Conservation (phyloP, 768 basidiomycete species). For the Amanita thiersii region DNA sequence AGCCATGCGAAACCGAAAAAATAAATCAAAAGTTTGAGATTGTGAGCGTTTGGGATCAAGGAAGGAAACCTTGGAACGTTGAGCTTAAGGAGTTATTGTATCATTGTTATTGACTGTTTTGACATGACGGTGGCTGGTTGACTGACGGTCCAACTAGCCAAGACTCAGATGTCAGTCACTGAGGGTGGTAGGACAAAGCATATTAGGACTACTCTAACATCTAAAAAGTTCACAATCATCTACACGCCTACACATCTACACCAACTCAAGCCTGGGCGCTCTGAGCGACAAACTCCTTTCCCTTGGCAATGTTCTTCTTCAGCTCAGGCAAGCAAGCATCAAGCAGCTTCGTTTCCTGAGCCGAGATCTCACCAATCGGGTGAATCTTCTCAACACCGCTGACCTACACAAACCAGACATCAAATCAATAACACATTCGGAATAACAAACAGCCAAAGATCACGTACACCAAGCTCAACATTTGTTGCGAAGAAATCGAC, state of each 20-base stretch:
- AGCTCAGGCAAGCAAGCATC: constrained; percentile 86
- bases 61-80: too few relatives aligned
- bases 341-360: constrained; percentile 80
- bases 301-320: constrained; percentile 98
- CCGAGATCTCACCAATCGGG: constrained; percentile 70
- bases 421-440: constrained; percentile 9
- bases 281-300: constrained; percentile 61
- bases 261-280: too few relatives aligned
- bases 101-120: too few relatives aligned
- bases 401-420: constrained; percentile 27
- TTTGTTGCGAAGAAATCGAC: constrained; percentile 92
- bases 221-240: neutral
- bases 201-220: too few relatives aligned
- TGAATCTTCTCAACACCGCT: constrained; percentile 93
- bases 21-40: too few relatives aligned
- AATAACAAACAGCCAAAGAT: constrained; percentile 14
- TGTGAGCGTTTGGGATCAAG: too few relatives aligned
- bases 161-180: too few relatives aligned
- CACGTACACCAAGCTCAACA: constrained; percentile 85
- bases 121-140: too few relatives aligned
- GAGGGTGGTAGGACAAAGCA: too few relatives aligned
- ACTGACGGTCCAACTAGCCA: too few relatives aligned
- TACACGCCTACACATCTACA: neutral
- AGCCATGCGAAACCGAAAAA: too few relatives aligned
- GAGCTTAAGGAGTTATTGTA: too few relatives aligned